A percentile compares a stretch with the other conserved stretches of the same genome.
phyloP scores from a whole-genome alignment of 192 early-diverging fungal genomes.

The Coemansia sp. region DNA sequence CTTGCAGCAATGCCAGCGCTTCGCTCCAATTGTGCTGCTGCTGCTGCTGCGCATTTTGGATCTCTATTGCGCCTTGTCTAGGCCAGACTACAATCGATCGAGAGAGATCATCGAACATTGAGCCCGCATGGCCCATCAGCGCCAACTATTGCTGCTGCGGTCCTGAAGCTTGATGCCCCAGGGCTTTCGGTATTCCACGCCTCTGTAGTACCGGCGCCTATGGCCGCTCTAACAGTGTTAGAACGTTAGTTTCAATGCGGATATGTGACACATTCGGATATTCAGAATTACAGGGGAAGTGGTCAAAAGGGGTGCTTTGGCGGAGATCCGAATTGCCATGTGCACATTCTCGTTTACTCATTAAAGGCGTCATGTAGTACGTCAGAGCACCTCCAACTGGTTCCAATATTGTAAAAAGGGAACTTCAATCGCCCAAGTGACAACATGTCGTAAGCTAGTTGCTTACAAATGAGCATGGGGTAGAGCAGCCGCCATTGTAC shows the following conservation, averaged over 20 bases:
- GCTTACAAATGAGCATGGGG: background rate
- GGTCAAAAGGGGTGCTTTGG: slow-evolving; percentile 3
- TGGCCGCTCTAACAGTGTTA: background rate
- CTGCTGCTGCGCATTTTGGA: background rate
- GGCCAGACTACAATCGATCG: background rate
- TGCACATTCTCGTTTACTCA: background rate
- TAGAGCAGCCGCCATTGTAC: background rate
- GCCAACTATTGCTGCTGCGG: background rate
- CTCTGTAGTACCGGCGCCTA: background rate
- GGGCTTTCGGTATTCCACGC: background rate
- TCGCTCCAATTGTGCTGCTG: background rate
- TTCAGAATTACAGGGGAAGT: background rate
- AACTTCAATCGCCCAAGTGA: too few relatives aligned
- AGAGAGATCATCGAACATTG: background rate
- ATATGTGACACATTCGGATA: background rate
- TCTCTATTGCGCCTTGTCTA: background rate
- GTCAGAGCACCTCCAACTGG: background rate
- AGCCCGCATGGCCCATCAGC: background rate
- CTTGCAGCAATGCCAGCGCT: background rate
- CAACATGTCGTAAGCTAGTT: too few relatives aligned
- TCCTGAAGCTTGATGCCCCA: too few relatives aligned
- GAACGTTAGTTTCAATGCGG: background rate
- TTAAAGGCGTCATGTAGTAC: background rate
- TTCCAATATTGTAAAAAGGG: too few relatives aligned
- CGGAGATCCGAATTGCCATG: slow-evolving; percentile 5